Base-by-base conservation (phyloP, 2,329 filamentous ascomycete genomes). In the Teratosphaeriaceae sp. region DNA sequence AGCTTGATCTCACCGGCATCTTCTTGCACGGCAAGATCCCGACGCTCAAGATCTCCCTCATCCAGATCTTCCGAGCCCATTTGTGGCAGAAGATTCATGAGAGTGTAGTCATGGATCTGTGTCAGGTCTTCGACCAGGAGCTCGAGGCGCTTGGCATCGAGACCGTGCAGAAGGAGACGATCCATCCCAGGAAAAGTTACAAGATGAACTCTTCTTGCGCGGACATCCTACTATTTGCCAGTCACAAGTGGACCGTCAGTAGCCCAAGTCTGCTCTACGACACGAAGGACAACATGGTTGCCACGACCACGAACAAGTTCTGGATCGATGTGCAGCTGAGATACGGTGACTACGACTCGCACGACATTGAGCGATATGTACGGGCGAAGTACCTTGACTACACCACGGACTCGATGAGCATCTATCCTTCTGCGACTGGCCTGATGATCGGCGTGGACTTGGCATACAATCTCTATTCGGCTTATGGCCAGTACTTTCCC, bases 191-290 rank as follows among this genome's bases (percentile, higher is more conserved):
- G 79, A 98, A 98, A 70, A 96, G 88, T 3, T 98, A 98, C 79
- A 98, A 98, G 79, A 98, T 98, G 92, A 98, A 98, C 74, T 96
- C 89, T 59, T 97, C 90, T 45, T 97, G 92, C 59, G 92, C 94
- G 3, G 92, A 98, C 65, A 96, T 98, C 50, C 75, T 97, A 42
- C 78, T 98, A 8, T 98, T 98, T 61, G 90, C 92, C 27, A 94
- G 85, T 51, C 92, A 97, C 71, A 98, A 97, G 66, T 98, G 94
- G 94, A 97, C 94, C 50, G 89, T 98, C 41, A 96, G 89, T 0
- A 77, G 87, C 2, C 94, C 92, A 1, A 97, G 90, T 2, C 78
- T 95, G 55, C 72, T 98, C 3, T 95, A 94, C 61, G 92, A 98
- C 57, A 96, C 88, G 40, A 97, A 97, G 71, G 92, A 98, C 62